phyloP scores from a whole-genome alignment of 352 stramenopile genomes.

The Pythium scleroteichum region DNA sequence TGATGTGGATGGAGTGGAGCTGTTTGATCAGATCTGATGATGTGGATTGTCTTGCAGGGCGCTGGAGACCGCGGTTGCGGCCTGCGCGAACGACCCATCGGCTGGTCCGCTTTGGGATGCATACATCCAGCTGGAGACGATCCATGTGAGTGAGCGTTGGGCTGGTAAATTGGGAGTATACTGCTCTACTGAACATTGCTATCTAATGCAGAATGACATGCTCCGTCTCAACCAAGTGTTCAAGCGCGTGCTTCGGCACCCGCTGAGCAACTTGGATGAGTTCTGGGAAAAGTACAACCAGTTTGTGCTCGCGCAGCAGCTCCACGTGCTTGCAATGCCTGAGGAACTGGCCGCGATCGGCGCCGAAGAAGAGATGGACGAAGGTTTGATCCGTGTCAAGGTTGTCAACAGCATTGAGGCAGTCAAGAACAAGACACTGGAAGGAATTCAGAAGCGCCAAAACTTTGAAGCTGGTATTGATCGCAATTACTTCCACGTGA shows the following conservation, averaged over 20 bases:
- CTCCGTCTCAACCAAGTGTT: conserved; percentile 77
- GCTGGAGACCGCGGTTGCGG: conserved; percentile 53
- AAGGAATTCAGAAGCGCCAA: conserved; percentile 62
- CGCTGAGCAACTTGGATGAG: conserved; percentile 75
- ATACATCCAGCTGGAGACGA: conserved; percentile 78
- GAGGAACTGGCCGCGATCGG: conserved; percentile 63
- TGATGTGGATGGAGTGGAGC: conserved; percentile 2
- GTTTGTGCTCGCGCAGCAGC: conserved; percentile 74
- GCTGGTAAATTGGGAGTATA: background rate
- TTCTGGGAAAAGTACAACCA: conserved; percentile 89
- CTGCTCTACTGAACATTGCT: background rate
- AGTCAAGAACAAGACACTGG: conserved; percentile 69
- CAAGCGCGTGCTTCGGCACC: conserved; percentile 72
- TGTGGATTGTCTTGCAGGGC: conserved; percentile 35
- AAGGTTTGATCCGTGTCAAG: conserved; percentile 78
- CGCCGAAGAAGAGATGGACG: conserved; percentile 68
- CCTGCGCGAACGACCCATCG: conserved; percentile 63
- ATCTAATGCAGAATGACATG: conserved; percentile 75
- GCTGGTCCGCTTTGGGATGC: conserved; percentile 75
- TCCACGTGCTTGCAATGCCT: conserved; percentile 55
- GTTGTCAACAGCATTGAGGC: conserved; percentile 77
- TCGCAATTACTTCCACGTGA: conserved; percentile 84
- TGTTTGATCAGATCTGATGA: background rate
- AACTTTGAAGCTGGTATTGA: conserved; percentile 77
- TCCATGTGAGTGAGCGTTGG: conserved; percentile 44